phyloP scores from a whole-genome alignment of 352 stramenopile genomes.

The Phytopythium sindhum region DNA sequence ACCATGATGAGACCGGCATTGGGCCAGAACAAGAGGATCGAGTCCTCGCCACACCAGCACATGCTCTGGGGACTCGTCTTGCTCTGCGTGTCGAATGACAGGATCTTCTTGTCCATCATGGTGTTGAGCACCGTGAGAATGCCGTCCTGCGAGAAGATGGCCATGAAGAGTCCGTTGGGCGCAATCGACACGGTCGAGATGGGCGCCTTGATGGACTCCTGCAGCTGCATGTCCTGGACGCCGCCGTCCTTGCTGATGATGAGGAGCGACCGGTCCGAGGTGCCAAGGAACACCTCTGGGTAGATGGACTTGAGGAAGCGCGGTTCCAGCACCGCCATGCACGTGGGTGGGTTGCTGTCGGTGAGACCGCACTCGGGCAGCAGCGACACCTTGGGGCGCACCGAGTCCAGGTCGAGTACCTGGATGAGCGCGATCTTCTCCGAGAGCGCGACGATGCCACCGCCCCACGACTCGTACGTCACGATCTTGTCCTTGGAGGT shows the following conservation, averaged over 20 bases:
- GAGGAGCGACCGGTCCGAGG: constrained; percentile 88
- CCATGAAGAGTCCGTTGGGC: constrained; percentile 94
- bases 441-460: constrained; percentile 71
- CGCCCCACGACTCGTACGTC: constrained; percentile 73
- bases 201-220: constrained; percentile 74
- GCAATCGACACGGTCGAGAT: constrained; percentile 93
- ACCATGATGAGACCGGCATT: constrained; percentile 82
- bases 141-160: constrained; percentile 92
- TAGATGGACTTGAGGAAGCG: constrained; percentile 89
- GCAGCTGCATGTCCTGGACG: constrained; percentile 81
- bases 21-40: constrained; percentile 86
- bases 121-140: constrained; percentile 95
- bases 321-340: constrained; percentile 91
- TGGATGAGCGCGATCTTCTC: constrained; percentile 83
- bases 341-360: constrained; percentile 71
- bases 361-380: constrained; percentile 72
- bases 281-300: constrained; percentile 93
- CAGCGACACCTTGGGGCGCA: constrained; percentile 71
- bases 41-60: constrained; percentile 90
- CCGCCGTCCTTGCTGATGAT: constrained; percentile 69
- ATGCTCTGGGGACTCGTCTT: constrained; percentile 71
- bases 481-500: constrained; percentile 73
- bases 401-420: constrained; percentile 74
- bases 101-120: constrained; percentile 94
- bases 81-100: constrained; percentile 87